A percentile compares a stretch with the other conserved stretches of the same genome.
Conservation (phyloP, 495 filamentous ascomycete species). For the Astrocystis sublimbata region DNA sequence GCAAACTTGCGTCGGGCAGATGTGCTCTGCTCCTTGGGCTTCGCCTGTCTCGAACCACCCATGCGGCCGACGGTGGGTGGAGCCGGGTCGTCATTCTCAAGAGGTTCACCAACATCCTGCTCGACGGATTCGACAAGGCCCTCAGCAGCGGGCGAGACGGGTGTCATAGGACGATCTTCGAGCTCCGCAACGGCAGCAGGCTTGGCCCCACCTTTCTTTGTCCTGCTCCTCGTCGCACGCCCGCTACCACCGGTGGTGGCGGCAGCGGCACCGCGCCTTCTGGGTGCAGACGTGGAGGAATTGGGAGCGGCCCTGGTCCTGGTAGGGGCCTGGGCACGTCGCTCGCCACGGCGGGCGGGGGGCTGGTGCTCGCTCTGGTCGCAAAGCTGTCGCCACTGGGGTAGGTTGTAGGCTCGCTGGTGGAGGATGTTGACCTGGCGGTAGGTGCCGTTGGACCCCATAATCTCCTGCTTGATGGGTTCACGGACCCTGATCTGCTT, state of each 20-base stretch:
- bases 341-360: conserved; percentile 88
- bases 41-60: conserved; percentile 44
- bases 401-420: conserved; percentile 91
- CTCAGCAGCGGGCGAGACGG: conserved; percentile 52
- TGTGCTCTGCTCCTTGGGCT: conserved; percentile 53
- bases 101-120: conserved; percentile 45
- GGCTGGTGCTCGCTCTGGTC: conserved; percentile 94
- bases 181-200: conserved; percentile 32
- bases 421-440: conserved; percentile 95
- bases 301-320: conserved; percentile 38
- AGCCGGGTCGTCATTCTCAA: conserved; percentile 48
- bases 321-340: conserved; percentile 66
- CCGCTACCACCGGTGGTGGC: conserved; percentile 28
- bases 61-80: conserved; percentile 40
- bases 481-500: conserved; percentile 93
- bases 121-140: conserved; percentile 49
- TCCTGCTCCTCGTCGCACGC: conserved; percentile 41
- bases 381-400: conserved; percentile 90
- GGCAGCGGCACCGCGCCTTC: conserved; percentile 21
- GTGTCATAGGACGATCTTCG: conserved; percentile 56
- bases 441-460: conserved; percentile 89
- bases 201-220: conserved; percentile 30
- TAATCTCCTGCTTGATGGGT: conserved; percentile 96
- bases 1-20: conserved; percentile 78
- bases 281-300: conserved; percentile 23